Conservation (phyloP, 1,284 basidiomycete species). For the Irpex sp. region DNA sequence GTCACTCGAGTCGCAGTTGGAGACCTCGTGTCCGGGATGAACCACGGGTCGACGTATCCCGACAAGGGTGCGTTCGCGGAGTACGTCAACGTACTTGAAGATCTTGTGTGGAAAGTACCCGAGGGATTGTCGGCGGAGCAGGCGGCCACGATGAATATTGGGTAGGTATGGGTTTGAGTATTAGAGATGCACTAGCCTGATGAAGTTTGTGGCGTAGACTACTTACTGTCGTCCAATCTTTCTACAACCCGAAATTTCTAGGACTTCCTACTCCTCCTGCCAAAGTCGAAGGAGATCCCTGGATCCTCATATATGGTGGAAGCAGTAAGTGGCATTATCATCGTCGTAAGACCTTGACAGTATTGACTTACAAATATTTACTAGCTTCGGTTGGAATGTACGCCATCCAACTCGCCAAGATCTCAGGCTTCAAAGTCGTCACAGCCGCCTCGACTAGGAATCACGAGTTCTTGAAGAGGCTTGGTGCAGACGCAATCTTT, state of each 20-base stretch:
- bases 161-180: slow-evolving; percentile 18
- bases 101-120: slow-evolving; percentile 32
- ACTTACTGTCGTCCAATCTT: slow-evolving; percentile 34
- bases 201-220: slow-evolving; percentile 12
- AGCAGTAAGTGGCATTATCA: slow-evolving; percentile 19
- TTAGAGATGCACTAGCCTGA: neutral
- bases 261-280: slow-evolving; percentile 23
- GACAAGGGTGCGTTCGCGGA: slow-evolving; percentile 35
- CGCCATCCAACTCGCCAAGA: slow-evolving; percentile 40
- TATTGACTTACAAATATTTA: neutral
- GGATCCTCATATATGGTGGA: slow-evolving; percentile 31
- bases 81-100: slow-evolving; percentile 32
- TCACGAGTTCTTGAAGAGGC: slow-evolving; percentile 32
- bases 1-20: slow-evolving; percentile 17
- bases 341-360: neutral
- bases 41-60: slow-evolving; percentile 16
- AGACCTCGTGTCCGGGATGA: slow-evolving; percentile 21
- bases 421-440: slow-evolving; percentile 37
- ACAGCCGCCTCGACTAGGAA: slow-evolving; percentile 38
- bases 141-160: slow-evolving; percentile 37
- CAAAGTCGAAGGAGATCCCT: slow-evolving; percentile 15
- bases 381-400: slow-evolving; percentile 37
- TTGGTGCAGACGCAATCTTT: slow-evolving; percentile 39
- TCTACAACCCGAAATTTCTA: slow-evolving; percentile 25
- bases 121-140: slow-evolving; percentile 27